phyloP scores from a whole-genome alignment of 1,284 basidiomycete species.

The Lignosus rhinocerotis region DNA sequence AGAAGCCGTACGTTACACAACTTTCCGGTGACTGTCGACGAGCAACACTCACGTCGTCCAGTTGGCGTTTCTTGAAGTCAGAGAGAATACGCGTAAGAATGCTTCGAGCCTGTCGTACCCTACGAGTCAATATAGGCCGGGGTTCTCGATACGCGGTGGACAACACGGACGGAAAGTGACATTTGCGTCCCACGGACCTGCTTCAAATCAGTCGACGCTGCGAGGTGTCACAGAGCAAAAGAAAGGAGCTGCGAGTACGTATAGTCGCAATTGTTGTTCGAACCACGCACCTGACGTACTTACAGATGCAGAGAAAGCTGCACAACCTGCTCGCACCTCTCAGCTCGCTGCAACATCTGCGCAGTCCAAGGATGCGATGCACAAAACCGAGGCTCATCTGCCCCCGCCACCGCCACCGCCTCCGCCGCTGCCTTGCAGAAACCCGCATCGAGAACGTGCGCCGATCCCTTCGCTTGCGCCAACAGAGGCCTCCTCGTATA shows the following conservation, averaged over 20 bases:
- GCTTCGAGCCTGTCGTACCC: constrained; percentile 29
- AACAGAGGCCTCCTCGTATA: constrained; percentile 7
- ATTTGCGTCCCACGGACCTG: constrained; percentile 23
- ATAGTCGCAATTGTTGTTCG: background rate
- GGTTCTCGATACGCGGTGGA: constrained; percentile 14
- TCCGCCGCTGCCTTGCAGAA: constrained; percentile 14
- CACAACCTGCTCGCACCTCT: background rate
- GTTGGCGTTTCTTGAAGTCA: constrained; percentile 33
- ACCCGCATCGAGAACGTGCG: constrained; percentile 7
- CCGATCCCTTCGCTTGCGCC: constrained; percentile 16
- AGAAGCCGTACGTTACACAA: constrained; percentile 39
- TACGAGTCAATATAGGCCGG: constrained; percentile 22
- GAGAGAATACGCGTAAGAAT: constrained; percentile 45
- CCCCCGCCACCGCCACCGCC: constrained; percentile 3
- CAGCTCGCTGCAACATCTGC: constrained; percentile 10
- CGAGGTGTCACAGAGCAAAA: constrained; percentile 6
- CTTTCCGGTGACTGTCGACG: background rate
- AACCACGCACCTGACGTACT: background rate
- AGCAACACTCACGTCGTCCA: constrained; percentile 11
- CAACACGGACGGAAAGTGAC: constrained; percentile 30
- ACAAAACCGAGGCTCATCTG: constrained; percentile 2
- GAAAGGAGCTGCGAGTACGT: constrained; percentile 8
- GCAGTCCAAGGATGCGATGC: background rate
- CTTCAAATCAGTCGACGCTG: constrained; percentile 21
- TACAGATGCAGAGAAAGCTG: constrained; percentile 12